These are phyloP conservation scores for Tephrocybe sp. DNA, from an alignment of 768 basidiomycete genomes.

Conservation along the genomic window DNA sequence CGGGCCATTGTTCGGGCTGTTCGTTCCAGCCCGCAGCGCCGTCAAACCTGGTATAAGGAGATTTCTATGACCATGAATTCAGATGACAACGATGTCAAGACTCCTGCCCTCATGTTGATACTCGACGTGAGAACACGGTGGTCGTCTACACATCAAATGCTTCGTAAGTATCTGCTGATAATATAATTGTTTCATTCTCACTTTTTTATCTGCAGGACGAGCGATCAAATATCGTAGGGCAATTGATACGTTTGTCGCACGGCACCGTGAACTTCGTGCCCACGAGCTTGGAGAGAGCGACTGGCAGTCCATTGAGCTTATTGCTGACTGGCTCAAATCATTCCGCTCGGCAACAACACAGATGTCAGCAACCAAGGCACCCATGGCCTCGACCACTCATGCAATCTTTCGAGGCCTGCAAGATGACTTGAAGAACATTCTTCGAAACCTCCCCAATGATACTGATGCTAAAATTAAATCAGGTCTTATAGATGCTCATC, in stretches of 20 bases:
- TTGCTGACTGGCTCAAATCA: conserved; percentile 19
- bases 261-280: conserved; percentile 13
- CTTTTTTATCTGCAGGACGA: conserved; percentile 6
- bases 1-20: conserved; percentile 23
- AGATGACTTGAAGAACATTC: conserved; percentile 20
- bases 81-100: neutral
- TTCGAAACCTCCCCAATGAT: conserved; percentile 20
- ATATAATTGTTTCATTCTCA: neutral
- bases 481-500: conserved; percentile 26
- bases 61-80: neutral
- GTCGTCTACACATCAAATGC: conserved; percentile 29
- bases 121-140: conserved; percentile 27
- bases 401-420: conserved; percentile 33
- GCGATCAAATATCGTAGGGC: conserved; percentile 14
- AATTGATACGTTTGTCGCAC: conserved; percentile 18
- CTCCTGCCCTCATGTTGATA: conserved; percentile 23
- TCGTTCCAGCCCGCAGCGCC: conserved; percentile 23
- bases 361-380: conserved; percentile 31
- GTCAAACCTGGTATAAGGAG: conserved; percentile 18
- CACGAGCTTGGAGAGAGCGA: conserved; percentile 16
- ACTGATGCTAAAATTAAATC: conserved; percentile 10
- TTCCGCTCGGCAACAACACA: conserved; percentile 25
- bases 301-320: conserved; percentile 20
- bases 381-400: conserved; percentile 31
- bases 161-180: conserved; percentile 16